phyloP scores from a whole-genome alignment of 2,329 filamentous ascomycete species.

The Colletotrichum shisoi region DNA sequence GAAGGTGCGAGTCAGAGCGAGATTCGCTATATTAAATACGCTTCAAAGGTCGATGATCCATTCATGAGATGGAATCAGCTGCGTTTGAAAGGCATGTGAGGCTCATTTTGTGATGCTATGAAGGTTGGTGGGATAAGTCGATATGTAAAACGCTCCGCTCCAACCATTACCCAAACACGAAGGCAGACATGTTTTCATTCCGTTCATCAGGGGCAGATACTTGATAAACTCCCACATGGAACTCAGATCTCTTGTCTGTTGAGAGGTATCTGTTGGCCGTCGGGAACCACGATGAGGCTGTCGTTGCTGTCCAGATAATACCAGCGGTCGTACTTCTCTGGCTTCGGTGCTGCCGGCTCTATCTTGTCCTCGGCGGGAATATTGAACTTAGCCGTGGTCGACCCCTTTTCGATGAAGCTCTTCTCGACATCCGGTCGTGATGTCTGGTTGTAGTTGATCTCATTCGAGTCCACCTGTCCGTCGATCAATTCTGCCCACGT shows the following conservation, averaged over 20 bases:
- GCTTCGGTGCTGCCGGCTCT: conserved; percentile 45
- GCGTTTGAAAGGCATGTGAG: too few relatives aligned
- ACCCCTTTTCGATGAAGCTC: conserved; percentile 48
- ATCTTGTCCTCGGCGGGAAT: conserved; percentile 46
- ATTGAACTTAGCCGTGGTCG: conserved; percentile 46
- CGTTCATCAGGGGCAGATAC: too few relatives aligned
- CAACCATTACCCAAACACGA: too few relatives aligned
- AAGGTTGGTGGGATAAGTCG: too few relatives aligned
- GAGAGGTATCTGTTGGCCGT: neutral
- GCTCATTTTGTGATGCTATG: neutral
- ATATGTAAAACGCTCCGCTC: too few relatives aligned
- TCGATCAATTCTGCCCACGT: conserved; percentile 53
- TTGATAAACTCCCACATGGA: too few relatives aligned
- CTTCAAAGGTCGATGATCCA: too few relatives aligned
- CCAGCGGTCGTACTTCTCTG: conserved; percentile 49
- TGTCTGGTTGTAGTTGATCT: conserved; percentile 55
- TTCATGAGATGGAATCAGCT: too few relatives aligned
- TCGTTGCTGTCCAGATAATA: conserved; percentile 50
- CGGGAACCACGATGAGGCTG: conserved; percentile 43
- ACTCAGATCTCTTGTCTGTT: conserved; percentile 11
- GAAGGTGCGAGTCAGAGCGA: neutral
- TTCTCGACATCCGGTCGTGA: conserved; percentile 44
- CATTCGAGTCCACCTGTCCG: conserved; percentile 48
- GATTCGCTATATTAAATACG: neutral
- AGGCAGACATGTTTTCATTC: neutral